Evolutionary conservation across 768 basidiomycete genomes (phyloP).

Genomic region (Russula dissimulans): DNA sequence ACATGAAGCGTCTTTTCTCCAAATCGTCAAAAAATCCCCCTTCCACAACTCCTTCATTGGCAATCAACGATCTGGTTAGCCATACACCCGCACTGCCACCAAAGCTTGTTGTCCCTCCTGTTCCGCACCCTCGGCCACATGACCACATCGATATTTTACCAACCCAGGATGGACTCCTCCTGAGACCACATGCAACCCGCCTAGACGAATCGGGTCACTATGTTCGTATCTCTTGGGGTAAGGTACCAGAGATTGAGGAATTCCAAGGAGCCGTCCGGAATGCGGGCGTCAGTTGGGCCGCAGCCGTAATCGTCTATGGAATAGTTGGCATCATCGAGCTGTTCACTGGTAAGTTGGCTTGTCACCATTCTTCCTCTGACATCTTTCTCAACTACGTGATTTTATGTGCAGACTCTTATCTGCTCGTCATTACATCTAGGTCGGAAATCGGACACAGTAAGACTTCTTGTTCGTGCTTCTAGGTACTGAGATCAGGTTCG

Average conservation of each 20-base stretch:
- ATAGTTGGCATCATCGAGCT: slow-evolving; percentile 67
- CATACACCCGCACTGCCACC: slow-evolving; percentile 41
- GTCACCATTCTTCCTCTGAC: slow-evolving; percentile 3
- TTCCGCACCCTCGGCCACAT: slow-evolving; percentile 69
- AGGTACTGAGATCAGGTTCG: neutral
- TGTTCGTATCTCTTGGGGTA: slow-evolving; percentile 55
- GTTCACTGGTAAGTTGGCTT: slow-evolving; percentile 47
- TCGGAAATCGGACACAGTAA: slow-evolving; percentile 56
- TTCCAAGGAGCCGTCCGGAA: slow-evolving; percentile 29
- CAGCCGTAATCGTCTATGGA: slow-evolving; percentile 57
- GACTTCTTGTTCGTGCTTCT: slow-evolving; percentile 24
- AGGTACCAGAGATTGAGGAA: slow-evolving; percentile 44
- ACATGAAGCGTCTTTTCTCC: slow-evolving; percentile 19
- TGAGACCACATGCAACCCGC: slow-evolving; percentile 45
- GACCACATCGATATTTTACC: slow-evolving; percentile 56
- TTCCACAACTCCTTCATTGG: neutral
- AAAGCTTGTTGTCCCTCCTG: slow-evolving; percentile 52
- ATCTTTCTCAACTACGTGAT: slow-evolving; percentile 1
- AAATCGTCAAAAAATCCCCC: slow-evolving; percentile 12
- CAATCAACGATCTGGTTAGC: neutral
- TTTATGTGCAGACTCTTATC: slow-evolving; percentile 50
- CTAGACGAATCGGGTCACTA: slow-evolving; percentile 29
- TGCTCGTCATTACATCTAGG: slow-evolving; percentile 61
- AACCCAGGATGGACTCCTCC: slow-evolving; percentile 52
- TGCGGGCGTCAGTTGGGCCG: slow-evolving; percentile 42